Evolutionary conservation across 768 basidiomycete species (phyloP).

Genomic region (Rhizopogon sp.): DNA sequence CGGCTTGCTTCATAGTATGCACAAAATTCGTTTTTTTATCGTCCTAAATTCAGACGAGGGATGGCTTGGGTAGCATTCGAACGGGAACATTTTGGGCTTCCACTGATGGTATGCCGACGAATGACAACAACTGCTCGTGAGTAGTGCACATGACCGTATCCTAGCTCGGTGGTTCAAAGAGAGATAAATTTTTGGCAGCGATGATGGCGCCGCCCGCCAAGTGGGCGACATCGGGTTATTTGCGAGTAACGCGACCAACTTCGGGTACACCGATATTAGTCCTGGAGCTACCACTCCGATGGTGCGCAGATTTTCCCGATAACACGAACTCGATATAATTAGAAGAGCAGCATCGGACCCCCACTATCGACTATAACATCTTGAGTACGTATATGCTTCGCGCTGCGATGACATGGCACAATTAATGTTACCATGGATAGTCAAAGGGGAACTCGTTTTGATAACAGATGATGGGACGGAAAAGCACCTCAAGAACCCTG

Average conservation of each 20-base stretch:
- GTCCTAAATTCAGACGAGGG: not conserved
- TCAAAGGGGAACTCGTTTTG: constrained; percentile 50
- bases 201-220: constrained; percentile 42
- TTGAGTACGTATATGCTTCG: constrained; percentile 34
- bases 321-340: not conserved
- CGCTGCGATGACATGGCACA: not conserved
- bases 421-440: constrained; percentile 22
- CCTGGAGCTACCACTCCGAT: constrained; percentile 46
- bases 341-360: constrained; percentile 34
- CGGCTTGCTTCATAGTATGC: too few species aligned
- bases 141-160: not conserved
- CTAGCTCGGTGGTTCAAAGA: not conserved
- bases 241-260: constrained; percentile 39
- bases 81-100: constrained; percentile 45
- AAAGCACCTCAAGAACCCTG: constrained; percentile 46
- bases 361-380: constrained; percentile 59
- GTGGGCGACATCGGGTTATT: constrained; percentile 40
- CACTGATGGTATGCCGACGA: constrained; percentile 41
- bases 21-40: not conserved
- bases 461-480: constrained; percentile 54
- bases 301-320: constrained; percentile 29
- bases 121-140: constrained; percentile 48
- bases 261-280: constrained; percentile 49
- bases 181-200: constrained; percentile 25
- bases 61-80: constrained; percentile 1